Evolutionary conservation across 352 stramenopile genomes (phyloP), one percentile per base, ranked within the genome.

Genomic region (Globisporangium parvum): DNA sequence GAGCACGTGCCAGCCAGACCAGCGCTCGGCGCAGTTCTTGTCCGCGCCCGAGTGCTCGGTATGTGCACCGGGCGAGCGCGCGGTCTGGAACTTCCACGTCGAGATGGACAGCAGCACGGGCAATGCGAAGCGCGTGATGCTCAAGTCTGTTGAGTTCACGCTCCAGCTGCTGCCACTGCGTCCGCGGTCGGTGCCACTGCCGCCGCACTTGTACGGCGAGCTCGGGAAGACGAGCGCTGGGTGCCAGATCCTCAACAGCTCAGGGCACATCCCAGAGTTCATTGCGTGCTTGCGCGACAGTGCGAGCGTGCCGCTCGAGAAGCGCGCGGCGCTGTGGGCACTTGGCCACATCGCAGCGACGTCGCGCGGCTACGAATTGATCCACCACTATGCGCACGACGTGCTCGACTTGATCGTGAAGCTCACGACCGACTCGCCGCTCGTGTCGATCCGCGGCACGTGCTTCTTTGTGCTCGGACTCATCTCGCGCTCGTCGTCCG

Each of bases 61-160:
- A 3, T 95, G 85, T 53, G 81, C 74, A 8, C 80, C 82, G 23
- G 84, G 84, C 3, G 85, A 95, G 57, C 83, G 85, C 41, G 84
- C 81, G 12, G 78, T 95, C 9, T 95, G 85, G 85, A 95, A 93
- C 40, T 95, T 93, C 55, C 81, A 82, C 21, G 79, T 95, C n/a
- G 85, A 95, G 62, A 87, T 89, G 77, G 85, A 93, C 47, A 71
- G 55, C 24, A 67, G 62, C 2, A 71, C 75, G 6, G 73, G 67
- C 10, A 81, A 63, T n/a, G 68, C 92, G 14, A 93, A 91, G 57
- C 80, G 85, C 3, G 49, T 93, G 26, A 56, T 84, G 66, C 82
- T 95, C n/a, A 93, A 95, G 61, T 93, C 83, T 21, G 84, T 95
- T 23, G 85, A 95, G 58, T 95, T 95, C 58, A 95, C 85, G 14